Conservation (phyloP, 495 filamentous ascomycete genomes). For the Annulohypoxylon moriforme region DNA sequence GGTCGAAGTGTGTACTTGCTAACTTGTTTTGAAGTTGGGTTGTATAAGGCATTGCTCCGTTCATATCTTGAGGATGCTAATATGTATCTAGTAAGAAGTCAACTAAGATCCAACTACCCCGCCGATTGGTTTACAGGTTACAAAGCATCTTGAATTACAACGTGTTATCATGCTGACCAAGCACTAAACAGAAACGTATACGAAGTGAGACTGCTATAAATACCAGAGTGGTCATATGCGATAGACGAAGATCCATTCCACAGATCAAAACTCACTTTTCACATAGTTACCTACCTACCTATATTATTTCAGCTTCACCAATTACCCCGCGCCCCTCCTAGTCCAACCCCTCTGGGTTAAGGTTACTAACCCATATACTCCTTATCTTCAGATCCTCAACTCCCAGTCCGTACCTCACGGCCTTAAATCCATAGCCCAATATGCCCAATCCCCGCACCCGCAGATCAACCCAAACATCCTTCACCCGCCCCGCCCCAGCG, state of each 20-base stretch:
- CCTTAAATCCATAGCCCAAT: no score
- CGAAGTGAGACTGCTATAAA: neutral
- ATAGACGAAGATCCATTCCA: neutral
- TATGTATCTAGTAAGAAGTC: neutral
- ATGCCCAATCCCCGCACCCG: constrained; percentile 19
- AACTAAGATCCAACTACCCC: neutral
- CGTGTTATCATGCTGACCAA: constrained; percentile 12
- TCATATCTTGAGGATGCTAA: neutral
- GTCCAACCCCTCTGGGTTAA: no score
- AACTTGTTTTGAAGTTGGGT: no score
- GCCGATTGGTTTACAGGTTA: neutral
- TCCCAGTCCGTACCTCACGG: no score
- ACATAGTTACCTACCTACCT: neutral
- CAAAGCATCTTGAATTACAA: constrained; percentile 9
- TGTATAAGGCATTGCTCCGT: neutral
- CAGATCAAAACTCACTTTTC: neutral
- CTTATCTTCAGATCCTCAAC: no score
- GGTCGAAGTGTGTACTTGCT: no score
- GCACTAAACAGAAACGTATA: neutral
- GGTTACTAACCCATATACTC: no score
- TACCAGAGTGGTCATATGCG: neutral
- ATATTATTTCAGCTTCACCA: neutral
- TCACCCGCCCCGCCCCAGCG: constrained; percentile 46
- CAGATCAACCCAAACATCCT: constrained; percentile 13
- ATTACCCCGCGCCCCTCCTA: neutral